Base-by-base conservation (phyloP, 768 basidiomycete species). In the Gymnopilus dilepis region DNA sequence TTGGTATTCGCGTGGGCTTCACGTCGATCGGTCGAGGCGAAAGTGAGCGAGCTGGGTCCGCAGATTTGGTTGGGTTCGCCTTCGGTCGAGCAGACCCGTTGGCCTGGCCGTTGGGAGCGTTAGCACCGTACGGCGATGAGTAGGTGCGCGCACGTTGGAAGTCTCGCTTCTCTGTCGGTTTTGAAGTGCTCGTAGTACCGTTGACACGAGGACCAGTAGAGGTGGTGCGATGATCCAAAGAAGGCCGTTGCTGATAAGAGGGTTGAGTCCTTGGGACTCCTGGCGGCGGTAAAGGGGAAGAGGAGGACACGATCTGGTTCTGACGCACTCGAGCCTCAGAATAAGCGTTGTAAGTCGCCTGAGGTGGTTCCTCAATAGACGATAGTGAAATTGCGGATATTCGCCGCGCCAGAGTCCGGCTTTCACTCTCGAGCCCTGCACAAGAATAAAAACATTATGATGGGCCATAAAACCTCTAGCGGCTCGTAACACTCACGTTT, bases 371-470 rank as follows among this genome's bases (percentile, higher is more conserved):
- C 21, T 67, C 66, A 9, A 65, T 57, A 19, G 66, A 67, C 26
- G 66, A 65, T 48, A 67, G 54, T 15, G 66, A 67, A 56, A 65
- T 58, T 77, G 64, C 58, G 76, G 70, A 69, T 77, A 78, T 50
- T 78, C 67, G 62, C 41, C 61, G 57, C 26, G 59, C 60, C 53
- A 95, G 80, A n/a, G 86, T 85, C 37, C 87, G 83, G 68, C 91
- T 92, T 78, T 95, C 93, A 62, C 78, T 83, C 76, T 94, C 87
- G 19, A 95, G 84, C 58, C 93, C 93, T 95, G 68, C 61, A 61
- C 56, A 61, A 40, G 40, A 15, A 8, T 55, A 31, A 58, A 56
- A 59, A 56, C 42, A 17, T 34, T 55, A 15, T 26, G 26, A 26
- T 30, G n/a, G 41, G 31, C 15, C 52, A 15, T 30, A 17, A 54